Base-by-base conservation (phyloP, 2,329 filamentous ascomycete genomes). In the Ophiocordyceps camponoti-floridani region DNA sequence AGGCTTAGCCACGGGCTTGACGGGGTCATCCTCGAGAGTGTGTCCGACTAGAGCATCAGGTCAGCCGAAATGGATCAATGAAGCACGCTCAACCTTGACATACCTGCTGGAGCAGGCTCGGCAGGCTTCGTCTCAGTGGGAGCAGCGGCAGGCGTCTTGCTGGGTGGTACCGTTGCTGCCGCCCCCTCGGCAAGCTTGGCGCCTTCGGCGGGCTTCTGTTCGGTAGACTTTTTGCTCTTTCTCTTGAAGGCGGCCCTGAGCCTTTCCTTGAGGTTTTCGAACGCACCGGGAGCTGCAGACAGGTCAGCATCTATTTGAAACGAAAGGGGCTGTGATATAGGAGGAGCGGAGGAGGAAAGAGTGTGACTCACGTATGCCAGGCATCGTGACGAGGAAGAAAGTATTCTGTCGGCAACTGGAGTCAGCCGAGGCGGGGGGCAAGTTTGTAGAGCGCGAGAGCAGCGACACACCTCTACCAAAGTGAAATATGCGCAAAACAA, bases 231-330 rank as follows among this genome's bases (percentile, higher is more conserved):
- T 52, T 65, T 58, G 41, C 60, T 54, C 61, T 64, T 68, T 58
- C 68, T 70, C 60, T 67, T 70, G 62, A 73, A 70, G 58, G 63
- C 59, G 50, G 62, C 60, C 65, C 68, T 70, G 55, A 76, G 56
- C 68, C 73, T 75, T 55, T 59, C 62, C 67, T 70, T 73, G 51
- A 75, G 52, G 61, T 73, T 73, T 55, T 69, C 67, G 48, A 75
- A 60, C 31, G 70, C 68, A 50, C 66, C 61, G 43, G 64, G 58
- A 45, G 71, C 71, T 75, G 50, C 19, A 27, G 37, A 7, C 8
- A 28, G 27, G 43, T 50, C 31, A 50, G 46, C 40, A 27, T 14
- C 2, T 13, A 38, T 12, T 7, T 12, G 19, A 23, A 31, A 6
- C 23, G 19, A 33, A 2, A 43, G n/a, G n/a, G 16, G 16, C 37